Conservation (phyloP, 1,284 basidiomycete species). For the Butyriboletus appendiculatus region DNA sequence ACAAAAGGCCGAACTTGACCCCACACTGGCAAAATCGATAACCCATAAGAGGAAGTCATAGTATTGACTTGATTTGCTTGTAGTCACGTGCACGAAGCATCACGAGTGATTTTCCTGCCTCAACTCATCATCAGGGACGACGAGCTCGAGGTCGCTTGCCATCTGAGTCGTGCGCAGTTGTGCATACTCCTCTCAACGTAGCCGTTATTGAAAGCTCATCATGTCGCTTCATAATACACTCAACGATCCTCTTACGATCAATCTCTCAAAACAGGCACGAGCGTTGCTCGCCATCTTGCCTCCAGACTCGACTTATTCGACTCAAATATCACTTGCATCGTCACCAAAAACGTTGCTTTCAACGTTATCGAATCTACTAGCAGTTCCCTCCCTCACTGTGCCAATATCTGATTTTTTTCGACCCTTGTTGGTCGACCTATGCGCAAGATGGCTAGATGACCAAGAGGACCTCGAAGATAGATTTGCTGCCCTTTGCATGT, state of each 20-base stretch:
- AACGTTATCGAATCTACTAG: constrained; percentile 52
- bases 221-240: constrained; percentile 15
- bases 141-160: not conserved
- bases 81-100: constrained; percentile 24
- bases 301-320: constrained; percentile 37
- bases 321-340: constrained; percentile 37
- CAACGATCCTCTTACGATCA: constrained; percentile 49
- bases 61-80: not conserved
- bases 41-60: constrained; percentile 17
- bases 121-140: constrained; percentile 1
- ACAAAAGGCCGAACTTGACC: not conserved
- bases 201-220: constrained; percentile 3
- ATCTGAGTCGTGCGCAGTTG: not conserved
- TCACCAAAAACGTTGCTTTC: constrained; percentile 43
- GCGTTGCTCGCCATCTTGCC: constrained; percentile 45
- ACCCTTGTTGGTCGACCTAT: constrained; percentile 71
- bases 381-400: constrained; percentile 54
- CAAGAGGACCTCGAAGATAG: constrained; percentile 50
- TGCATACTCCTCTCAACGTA: not conserved
- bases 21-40: constrained; percentile 14
- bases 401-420: constrained; percentile 59
- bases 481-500: constrained; percentile 58
- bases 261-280: constrained; percentile 52
- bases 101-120: constrained; percentile 3
- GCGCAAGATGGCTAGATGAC: constrained; percentile 65